A percentile compares a stretch with the other conserved stretches of the same genome.
Conservation (phyloP, 2,329 filamentous ascomycete species). For the Aspergillus tubingensis region DNA sequence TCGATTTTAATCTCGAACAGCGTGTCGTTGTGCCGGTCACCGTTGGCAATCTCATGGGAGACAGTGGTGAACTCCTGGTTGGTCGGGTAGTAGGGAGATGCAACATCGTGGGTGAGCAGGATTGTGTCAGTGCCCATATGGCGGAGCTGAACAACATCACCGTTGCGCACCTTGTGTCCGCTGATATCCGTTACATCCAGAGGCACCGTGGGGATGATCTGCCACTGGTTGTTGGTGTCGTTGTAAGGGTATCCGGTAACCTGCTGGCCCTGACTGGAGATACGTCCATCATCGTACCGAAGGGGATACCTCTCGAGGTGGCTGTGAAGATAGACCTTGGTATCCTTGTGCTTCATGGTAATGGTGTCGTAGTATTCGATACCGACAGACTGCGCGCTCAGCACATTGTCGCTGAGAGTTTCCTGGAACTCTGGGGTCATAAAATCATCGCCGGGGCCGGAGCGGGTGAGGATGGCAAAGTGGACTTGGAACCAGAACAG, state of each 20-base stretch:
- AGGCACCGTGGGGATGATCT: constrained; percentile 71
- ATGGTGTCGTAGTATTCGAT: constrained; percentile 91
- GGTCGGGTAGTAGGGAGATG: constrained; percentile 91
- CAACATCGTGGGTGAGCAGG: constrained; percentile 92
- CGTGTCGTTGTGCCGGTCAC: constrained; percentile 79
- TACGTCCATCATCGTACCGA: constrained; percentile 93
- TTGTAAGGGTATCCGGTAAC: constrained; percentile 98
- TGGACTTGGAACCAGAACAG: constrained; percentile 99
- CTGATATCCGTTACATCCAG: constrained; percentile 56
- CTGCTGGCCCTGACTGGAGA: constrained; percentile 96
- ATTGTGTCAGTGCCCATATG: constrained; percentile 84
- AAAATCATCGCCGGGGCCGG: constrained; percentile 95
- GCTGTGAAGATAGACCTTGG: constrained; percentile 93
- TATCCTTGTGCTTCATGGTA: constrained; percentile 92
- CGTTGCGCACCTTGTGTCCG: constrained; percentile 72
- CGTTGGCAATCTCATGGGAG: constrained; percentile 68
- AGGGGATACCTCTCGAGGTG: constrained; percentile 87
- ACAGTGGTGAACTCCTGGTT: constrained; percentile 98
- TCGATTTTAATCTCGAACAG: constrained; percentile 92
- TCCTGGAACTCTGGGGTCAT: constrained; percentile 99
- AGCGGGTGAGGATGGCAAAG: constrained; percentile 83
- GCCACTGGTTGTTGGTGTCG: constrained; percentile 98
- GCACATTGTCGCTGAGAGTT: constrained; percentile 89
- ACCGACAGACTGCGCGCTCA: constrained; percentile 81
- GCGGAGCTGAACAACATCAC: constrained; percentile 81